Conservation (phyloP, 2,329 filamentous ascomycete species). For the Neospermospora avenae region DNA sequence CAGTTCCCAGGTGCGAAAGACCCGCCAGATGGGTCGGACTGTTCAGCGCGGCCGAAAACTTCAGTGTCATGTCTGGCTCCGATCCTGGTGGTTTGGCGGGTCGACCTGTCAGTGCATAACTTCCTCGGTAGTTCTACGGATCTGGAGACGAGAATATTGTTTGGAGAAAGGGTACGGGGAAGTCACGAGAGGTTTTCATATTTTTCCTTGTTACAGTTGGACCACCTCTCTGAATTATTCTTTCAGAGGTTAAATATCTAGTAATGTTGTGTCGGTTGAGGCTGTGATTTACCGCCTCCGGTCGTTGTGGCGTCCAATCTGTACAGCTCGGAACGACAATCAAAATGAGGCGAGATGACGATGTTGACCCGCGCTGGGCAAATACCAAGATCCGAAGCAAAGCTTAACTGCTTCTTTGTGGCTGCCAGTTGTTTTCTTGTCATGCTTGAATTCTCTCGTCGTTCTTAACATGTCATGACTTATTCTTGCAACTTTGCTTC, state of each 20-base stretch:
- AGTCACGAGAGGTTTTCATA: no score
- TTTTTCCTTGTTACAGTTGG: no score
- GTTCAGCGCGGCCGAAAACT: slow-evolving; percentile 7
- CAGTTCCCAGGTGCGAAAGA: background rate
- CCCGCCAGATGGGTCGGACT: slow-evolving; percentile 14
- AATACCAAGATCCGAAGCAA: background rate
- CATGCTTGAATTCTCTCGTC: background rate
- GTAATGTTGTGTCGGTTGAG: no score
- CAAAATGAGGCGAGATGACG: background rate
- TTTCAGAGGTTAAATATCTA: no score
- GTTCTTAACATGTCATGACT: background rate
- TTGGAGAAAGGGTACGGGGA: background rate
- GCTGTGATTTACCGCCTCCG: no score
- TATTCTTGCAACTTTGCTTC: background rate
- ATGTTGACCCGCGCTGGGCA: background rate
- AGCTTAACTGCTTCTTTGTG: background rate
- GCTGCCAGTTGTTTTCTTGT: background rate
- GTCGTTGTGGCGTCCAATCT: no score
- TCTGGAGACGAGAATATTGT: slow-evolving; percentile 4
- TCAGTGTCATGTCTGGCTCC: background rate
- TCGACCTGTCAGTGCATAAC: background rate
- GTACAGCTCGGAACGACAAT: background rate
- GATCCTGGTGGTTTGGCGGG: background rate
- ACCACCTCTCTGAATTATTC: no score
- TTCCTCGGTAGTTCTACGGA: background rate